Evolutionary conservation across 768 basidiomycete species (phyloP), one percentile per base, ranked within the genome.

Genomic region (Butyriboletus loyo): DNA sequence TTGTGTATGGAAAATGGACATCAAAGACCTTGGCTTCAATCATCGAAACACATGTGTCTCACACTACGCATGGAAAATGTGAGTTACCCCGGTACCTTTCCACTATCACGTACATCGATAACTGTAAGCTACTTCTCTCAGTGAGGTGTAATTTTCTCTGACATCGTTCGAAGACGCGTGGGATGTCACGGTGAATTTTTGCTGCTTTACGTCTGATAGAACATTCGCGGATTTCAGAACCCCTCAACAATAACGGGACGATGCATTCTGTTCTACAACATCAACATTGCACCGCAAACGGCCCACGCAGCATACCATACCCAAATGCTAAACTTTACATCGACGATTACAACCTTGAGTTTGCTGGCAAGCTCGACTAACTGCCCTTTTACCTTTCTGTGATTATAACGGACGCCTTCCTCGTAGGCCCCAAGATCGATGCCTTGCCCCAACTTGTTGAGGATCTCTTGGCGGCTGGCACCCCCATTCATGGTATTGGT

Each of bases 401-500:
- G 31, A 13, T 28, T 6, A 32, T 7, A 14, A 32, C 19, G 15
- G n/a, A 39, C 31, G 8, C 37, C 31, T 5, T 24, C 24, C 3
- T 7, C 30, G 1, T 36, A 57, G 62, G 61, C 7, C 39, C 53
- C 17, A 63, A 64, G 39, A 63, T 81, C 15, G 79, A 81, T 38
- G 76, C 79, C 19, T 77, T 84, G 73, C 66, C 75, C 55, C 76
- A 75, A 54, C 77, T 85, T 46, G 76, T 83, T 21, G 70, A 75
- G 50, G 65, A 71, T 19, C 77, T 85, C 44, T 62, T 78, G 54
- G 67, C 70, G 0, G 68, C 72, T 25, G 77, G 75, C 22, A 75
- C 75, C 1, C 83, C 84, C 6, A 72, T 86, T 58, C 78, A 85
- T 60, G 84, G 83, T 36, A 70, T 87, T 41, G 85, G 85, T 50